These are phyloP conservation scores for Claviceps purpurea DNA, from an alignment of 2,329 filamentous ascomycete genomes.

Conservation along the genomic window DNA sequence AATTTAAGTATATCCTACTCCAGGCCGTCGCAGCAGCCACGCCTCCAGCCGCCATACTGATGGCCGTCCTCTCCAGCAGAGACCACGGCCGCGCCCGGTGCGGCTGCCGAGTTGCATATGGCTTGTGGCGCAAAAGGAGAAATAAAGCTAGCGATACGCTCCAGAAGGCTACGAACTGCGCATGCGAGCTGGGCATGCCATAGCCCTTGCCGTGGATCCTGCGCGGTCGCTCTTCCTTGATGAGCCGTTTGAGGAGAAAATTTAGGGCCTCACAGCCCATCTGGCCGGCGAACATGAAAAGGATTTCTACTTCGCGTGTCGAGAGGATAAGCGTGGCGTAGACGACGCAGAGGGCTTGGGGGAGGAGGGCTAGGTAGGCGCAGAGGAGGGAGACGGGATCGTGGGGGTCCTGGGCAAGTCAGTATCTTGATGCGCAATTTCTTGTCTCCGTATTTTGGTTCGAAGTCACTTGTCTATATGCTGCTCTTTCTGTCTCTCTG, in stretches of 20 bases:
- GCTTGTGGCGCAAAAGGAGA: constrained; percentile 65
- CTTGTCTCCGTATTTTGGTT: not conserved
- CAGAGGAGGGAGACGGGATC: constrained; percentile 77
- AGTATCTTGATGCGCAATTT: not conserved
- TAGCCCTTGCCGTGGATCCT: constrained; percentile 87
- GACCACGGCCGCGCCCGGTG: constrained; percentile 35
- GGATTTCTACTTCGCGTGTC: constrained; percentile 78
- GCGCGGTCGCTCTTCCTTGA: constrained; percentile 80
- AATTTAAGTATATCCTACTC: constrained; percentile 81
- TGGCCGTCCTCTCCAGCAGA: constrained; percentile 42
- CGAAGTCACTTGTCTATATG: not conserved
- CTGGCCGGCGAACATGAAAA: constrained; percentile 84
- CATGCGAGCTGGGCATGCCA: constrained; percentile 90
- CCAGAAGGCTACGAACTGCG: constrained; percentile 91
- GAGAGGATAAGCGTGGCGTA: constrained; percentile 87
- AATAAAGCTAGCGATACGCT: constrained; percentile 74
- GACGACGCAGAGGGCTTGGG: constrained; percentile 78
- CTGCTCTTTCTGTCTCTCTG: not conserved
- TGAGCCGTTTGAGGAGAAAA: constrained; percentile 74
- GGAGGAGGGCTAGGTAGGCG: constrained; percentile 87
- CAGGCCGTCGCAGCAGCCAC: constrained; percentile 59
- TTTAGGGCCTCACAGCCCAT: constrained; percentile 85
- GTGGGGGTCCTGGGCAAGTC: constrained; percentile 56
- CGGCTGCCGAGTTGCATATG: constrained; percentile 20
- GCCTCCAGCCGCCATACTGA: constrained; percentile 40